Evolutionary conservation across 176 grass and related monocot genomes (phyloP), one percentile per base, ranked within the genome.

Genomic region (Chrysopogon serrulatus): DNA sequence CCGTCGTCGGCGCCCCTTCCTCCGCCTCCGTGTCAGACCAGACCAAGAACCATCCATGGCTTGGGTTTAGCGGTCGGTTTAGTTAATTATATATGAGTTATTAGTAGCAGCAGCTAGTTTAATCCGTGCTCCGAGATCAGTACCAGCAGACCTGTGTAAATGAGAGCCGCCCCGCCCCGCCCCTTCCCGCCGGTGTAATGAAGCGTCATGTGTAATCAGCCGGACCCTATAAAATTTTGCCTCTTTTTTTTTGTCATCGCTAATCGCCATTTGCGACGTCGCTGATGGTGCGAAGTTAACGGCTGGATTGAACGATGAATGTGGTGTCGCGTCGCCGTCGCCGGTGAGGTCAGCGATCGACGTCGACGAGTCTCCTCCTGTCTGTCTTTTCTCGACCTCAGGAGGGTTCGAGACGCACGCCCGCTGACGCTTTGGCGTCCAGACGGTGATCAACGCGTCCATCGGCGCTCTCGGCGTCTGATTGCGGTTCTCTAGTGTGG

Each of bases 201-300:
- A 60, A 43, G 23, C 45, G 87, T 57, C 49, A 32, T 83, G 80
- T 56, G 53, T 56, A 27, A 15, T 82, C 14, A 36, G 15, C 63
- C 53, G 18, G 12, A 28, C 60, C 73, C 21, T 26, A 90, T 45
- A 45, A 90, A 73, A 36, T 90, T 88, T 90, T 82, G 82, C 28
- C 65, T 16, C 13, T 1, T 6, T 11, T 19, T 48, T 8, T n/a
- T 2, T 4, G 7, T 6, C 31, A 14, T 26, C 3, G 32, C 53
- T 71, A 65, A 77, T 75, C 43, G 42, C n/a, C 21, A 62, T 27
- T 19, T 19, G 24, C 28, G 11, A 56, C 8, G 8, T 43, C 39
- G 36, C 17, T 23, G 37, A 60, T 69, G 21, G 63, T 36, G 37
- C 14, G 68, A 28, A 2, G 37, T 76, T 24, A 81, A 80, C 61